Evolutionary conservation across 495 filamentous ascomycete species (phyloP), one percentile per base, ranked within the genome.

Genomic region (Alectoria sarmentosa): DNA sequence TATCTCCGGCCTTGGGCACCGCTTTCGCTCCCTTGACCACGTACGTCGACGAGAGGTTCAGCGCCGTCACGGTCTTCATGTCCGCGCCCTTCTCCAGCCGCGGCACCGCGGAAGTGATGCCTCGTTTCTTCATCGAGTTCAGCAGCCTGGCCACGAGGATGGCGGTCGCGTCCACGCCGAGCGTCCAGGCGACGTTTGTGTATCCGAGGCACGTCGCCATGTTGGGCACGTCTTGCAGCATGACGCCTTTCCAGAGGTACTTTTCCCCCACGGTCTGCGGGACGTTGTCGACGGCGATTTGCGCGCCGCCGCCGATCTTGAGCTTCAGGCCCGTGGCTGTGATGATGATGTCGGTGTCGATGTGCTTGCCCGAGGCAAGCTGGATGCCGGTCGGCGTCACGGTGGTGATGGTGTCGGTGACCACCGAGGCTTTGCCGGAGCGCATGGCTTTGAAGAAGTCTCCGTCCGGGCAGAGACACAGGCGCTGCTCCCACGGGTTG

Each of bases 401-500:
- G 21, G 11, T 58, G 30, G 30, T 13, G 14, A 64, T 64, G n/a
- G 21, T 58, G 39, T 46, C 52, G 56, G 62, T 58, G 10, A 64
- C 54, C 13, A 64, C 62, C 26, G 62, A 64, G 28, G 62, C 62
- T 58, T 64, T 64, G 23, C 62, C 62, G 21, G 62, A 1, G 39
- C 62, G 62, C 54, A 64, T 46, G 37, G 62, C 38, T 23, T 28
- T 0, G 32, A 64, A 64, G 38, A 64, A 58, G 39, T 58, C 62
- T 7, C 62, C 62, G n/a, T 64, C 54, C 6, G 54, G 62, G 26
- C 62, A 58, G 14, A 58, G 52, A 21, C 62, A 64, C 13, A 64
- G 39, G 30, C 62, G 39, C 44, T 64, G 52, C 38, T 64, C 52
- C 54, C 62, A 64, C 6, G 62, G 62, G 52, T 64, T 64, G 39